These are phyloP conservation scores for Boletus nobilissimus DNA, from an alignment of 1,284 basidiomycete species.

Conservation along the genomic window DNA sequence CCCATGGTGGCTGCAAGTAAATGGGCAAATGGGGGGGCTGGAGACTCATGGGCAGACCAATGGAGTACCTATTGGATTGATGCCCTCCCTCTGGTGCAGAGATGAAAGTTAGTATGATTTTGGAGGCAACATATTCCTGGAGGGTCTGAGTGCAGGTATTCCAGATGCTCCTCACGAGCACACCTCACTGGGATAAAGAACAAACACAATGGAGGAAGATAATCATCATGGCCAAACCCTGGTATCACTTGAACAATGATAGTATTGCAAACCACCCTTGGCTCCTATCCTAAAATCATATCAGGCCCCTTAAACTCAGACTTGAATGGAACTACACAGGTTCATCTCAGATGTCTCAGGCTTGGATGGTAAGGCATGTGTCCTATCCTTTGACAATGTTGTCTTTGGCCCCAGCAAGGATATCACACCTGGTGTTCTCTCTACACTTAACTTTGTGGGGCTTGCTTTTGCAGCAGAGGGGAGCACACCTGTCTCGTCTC, in stretches of 20 bases:
- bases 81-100: too few relatives aligned
- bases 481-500: slow-evolving; percentile 43
- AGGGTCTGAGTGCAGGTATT: too few relatives aligned
- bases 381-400: slow-evolving; percentile 52
- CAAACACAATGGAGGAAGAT: too few relatives aligned
- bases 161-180: too few relatives aligned
- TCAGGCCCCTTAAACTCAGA: background rate
- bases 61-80: too few relatives aligned
- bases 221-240: too few relatives aligned
- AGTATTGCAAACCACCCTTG: slow-evolving; percentile 25
- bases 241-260: too few relatives aligned
- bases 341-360: slow-evolving; percentile 37
- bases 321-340: slow-evolving; percentile 33
- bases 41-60: too few relatives aligned
- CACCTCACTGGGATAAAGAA: too few relatives aligned
- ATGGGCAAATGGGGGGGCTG: slow-evolving; percentile 53
- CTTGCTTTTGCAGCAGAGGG: slow-evolving; percentile 54
- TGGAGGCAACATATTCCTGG: too few relatives aligned
- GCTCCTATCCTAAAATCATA: slow-evolving; percentile 13
- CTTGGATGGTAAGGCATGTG: slow-evolving; percentile 37
- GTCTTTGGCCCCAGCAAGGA: slow-evolving; percentile 52
- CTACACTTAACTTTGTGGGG: slow-evolving; percentile 66
- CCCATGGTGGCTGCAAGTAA: slow-evolving; percentile 59
- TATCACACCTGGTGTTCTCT: slow-evolving; percentile 62
- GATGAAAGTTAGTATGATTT: too few relatives aligned